Evolutionary conservation across 1,139 yeast genomes (phyloP).

Genomic region (Debaryomyces sp.): DNA sequence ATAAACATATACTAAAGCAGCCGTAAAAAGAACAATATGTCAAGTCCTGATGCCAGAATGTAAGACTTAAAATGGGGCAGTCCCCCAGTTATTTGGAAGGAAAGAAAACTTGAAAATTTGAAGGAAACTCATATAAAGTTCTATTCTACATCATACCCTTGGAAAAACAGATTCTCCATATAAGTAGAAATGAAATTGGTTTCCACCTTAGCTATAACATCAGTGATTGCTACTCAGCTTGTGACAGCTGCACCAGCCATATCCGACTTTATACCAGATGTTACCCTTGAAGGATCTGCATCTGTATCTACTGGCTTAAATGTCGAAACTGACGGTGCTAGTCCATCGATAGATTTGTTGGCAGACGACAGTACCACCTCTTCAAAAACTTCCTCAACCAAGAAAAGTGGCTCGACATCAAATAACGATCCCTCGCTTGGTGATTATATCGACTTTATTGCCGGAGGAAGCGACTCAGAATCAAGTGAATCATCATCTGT

Average conservation of each 20-base stretch:
- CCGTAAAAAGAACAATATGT: neutral
- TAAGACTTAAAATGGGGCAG: neutral
- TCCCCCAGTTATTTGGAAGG: neutral
- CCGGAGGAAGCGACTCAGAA: neutral
- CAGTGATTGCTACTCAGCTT: slow-evolving; percentile 6
- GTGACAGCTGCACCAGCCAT: slow-evolving; percentile 7
- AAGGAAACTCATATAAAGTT: neutral
- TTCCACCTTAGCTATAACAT: slow-evolving; percentile 6
- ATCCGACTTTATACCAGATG: slow-evolving; percentile 25
- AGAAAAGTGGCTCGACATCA: neutral
- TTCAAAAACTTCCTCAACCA: neutral
- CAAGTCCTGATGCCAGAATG: neutral
- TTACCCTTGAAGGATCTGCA: slow-evolving; percentile 23
- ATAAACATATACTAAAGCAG: slow-evolving; percentile 2
- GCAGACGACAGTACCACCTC: neutral
- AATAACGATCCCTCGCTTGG: neutral
- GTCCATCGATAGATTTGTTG: slow-evolving; percentile 7
- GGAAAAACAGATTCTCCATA: neutral
- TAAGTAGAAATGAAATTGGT: slow-evolving; percentile 9
- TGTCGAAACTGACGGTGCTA: slow-evolving; percentile 7
- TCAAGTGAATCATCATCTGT: neutral
- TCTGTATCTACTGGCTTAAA: slow-evolving; percentile 12
- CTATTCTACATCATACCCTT: neutral
- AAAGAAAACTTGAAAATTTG: neutral
- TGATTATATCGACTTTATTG: neutral